A percentile compares a stretch with the other conserved stretches of the same genome.
These are phyloP conservation scores for Chalaropsis thielavioides DNA, from an alignment of 2,329 filamentous ascomycete genomes.

Conservation along the genomic window DNA sequence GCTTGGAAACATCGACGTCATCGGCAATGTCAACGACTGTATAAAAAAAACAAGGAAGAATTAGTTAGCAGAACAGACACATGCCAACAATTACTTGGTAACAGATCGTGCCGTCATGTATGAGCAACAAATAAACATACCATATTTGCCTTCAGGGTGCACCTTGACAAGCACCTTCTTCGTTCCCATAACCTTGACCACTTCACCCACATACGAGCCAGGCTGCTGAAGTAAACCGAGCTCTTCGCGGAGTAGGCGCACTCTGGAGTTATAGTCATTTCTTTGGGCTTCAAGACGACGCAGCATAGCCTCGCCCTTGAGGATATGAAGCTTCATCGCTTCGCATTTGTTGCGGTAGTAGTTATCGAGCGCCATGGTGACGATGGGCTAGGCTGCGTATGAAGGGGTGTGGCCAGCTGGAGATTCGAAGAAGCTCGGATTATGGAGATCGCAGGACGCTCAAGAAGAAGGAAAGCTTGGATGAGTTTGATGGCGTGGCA, in stretches of 20 bases:
- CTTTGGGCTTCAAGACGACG: slow-evolving; percentile 91
- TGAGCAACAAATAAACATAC: slow-evolving; percentile 35
- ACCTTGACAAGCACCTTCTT: slow-evolving; percentile 99
- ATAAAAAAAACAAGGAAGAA: background rate
- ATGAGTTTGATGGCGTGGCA: background rate
- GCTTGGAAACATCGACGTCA: slow-evolving; percentile 83
- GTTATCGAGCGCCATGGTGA: slow-evolving; percentile 89
- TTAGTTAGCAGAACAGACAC: background rate
- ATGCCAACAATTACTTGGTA: slow-evolving; percentile 11
- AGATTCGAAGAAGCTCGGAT: background rate
- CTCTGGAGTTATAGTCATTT: slow-evolving; percentile 98
- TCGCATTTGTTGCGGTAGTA: slow-evolving; percentile 99
- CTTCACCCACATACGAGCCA: slow-evolving; percentile 94
- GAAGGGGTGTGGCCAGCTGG: background rate
- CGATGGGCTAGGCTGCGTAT: background rate
- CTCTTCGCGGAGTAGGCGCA: slow-evolving; percentile 87
- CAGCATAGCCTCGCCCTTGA: slow-evolving; percentile 91
- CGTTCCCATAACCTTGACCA: slow-evolving; percentile 99
- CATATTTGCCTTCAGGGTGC: slow-evolving; percentile 98
- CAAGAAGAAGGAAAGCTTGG: background rate
- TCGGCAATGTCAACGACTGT: slow-evolving; percentile 91
- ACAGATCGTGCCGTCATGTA: too few species aligned
- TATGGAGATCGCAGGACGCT: background rate
- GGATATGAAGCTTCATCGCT: slow-evolving; percentile 99
- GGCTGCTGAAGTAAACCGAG: slow-evolving; percentile 91